Conservation (phyloP, 2,329 filamentous ascomycete genomes). For the Stachybotrys echinatus region DNA sequence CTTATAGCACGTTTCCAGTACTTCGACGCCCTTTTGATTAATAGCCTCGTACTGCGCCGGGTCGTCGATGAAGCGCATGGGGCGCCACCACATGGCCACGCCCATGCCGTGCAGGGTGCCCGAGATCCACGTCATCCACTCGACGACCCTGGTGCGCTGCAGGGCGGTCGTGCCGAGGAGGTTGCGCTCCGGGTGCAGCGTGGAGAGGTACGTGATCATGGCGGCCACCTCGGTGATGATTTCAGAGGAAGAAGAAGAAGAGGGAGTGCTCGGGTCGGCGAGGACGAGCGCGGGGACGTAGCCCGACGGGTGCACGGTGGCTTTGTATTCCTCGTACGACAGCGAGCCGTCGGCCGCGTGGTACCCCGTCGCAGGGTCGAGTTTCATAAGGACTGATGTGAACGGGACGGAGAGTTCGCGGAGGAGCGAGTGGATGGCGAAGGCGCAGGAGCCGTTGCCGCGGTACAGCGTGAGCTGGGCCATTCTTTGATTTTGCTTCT, state of each 20-base stretch:
- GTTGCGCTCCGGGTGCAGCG: constrained; percentile 7
- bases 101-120: constrained; percentile 23
- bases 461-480: constrained; percentile 21
- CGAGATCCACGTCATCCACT: constrained; percentile 28
- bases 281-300: constrained; percentile 24
- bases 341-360: constrained; percentile 24
- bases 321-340: constrained; percentile 18
- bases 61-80: constrained; percentile 19
- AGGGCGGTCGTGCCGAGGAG: constrained; percentile 15
- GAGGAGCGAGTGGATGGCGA: constrained; percentile 22
- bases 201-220: constrained; percentile 23
- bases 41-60: constrained; percentile 7
- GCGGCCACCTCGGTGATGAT: constrained; percentile 27
- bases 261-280: too few species aligned
- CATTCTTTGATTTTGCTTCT: constrained; percentile 3
- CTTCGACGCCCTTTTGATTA: constrained; percentile 6
- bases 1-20: constrained; percentile 8
- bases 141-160: constrained; percentile 16
- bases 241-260: constrained; percentile 1
- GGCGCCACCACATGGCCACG: constrained; percentile 17
- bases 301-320: constrained; percentile 19
- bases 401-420: constrained; percentile 21
- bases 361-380: constrained; percentile 10
- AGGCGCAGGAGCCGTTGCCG: constrained; percentile 21
- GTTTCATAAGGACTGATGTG: constrained; percentile 11